phyloP scores from a whole-genome alignment of 1,284 basidiomycete species.

The Nidula niveotomentosa region DNA sequence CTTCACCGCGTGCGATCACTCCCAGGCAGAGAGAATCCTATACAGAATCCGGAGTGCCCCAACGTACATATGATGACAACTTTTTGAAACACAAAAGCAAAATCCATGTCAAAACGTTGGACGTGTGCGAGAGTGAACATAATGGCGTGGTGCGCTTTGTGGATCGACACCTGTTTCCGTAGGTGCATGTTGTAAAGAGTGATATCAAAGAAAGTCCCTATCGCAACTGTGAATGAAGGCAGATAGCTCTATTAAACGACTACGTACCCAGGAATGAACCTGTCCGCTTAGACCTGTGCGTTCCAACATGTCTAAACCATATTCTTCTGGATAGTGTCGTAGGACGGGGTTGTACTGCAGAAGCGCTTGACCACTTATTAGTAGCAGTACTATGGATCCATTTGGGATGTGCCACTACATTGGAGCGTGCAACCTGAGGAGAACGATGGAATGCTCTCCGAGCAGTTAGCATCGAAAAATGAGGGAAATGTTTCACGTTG shows the following conservation, averaged over 20 bases:
- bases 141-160: constrained; percentile 20
- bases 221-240: constrained; percentile 1
- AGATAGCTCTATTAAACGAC: neutral
- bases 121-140: constrained; percentile 23
- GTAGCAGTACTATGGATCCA: too few species aligned
- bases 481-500: too few species aligned
- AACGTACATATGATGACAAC: constrained; percentile 2
- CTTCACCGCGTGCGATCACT: too few species aligned
- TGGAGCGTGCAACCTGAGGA: too few species aligned
- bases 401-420: too few species aligned
- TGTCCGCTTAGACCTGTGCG: constrained; percentile 27
- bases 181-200: constrained; percentile 16
- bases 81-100: constrained; percentile 19
- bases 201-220: constrained; percentile 12
- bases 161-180: constrained; percentile 9
- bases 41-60: too few species aligned
- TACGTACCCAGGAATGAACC: constrained; percentile 25
- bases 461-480: too few species aligned
- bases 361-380: too few species aligned
- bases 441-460: too few species aligned
- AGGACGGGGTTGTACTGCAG: too few species aligned
- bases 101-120: constrained; percentile 24
- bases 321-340: constrained; percentile 20
- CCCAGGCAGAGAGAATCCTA: too few species aligned
- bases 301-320: constrained; percentile 28